Percentiles rank a stretch among this genome's conserved stretches.
Evolutionary conservation across 139 green algal genomes (phyloP).

Genomic region (Coelastrella sp.): DNA sequence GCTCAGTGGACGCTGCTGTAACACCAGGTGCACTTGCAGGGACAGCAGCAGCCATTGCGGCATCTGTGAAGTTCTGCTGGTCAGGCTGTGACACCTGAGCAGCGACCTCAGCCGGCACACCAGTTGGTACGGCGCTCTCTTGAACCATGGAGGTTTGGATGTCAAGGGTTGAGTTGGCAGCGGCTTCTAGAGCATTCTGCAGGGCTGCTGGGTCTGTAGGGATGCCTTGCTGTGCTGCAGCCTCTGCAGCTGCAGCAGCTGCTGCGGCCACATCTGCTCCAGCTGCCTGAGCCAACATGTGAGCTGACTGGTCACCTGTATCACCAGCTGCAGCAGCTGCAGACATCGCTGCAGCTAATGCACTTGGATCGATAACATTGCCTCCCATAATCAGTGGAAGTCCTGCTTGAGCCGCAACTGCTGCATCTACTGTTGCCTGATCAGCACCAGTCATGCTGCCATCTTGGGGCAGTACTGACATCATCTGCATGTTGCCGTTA

Average conservation of each 20-base stretch:
- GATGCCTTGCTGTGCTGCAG: neutral
- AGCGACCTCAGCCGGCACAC: slow-evolving; percentile 2
- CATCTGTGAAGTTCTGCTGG: neutral
- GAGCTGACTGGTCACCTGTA: neutral
- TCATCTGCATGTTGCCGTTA: slow-evolving; percentile 34
- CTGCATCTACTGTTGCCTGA: slow-evolving; percentile 28
- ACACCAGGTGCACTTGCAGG: neutral
- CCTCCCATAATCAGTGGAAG: slow-evolving; percentile 24
- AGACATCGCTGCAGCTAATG: slow-evolving; percentile 9
- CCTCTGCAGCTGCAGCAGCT: neutral
- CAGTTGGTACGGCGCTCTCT: neutral
- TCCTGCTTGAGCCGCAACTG: slow-evolving; percentile 18
- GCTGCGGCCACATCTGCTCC: neutral
- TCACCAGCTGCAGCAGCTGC: slow-evolving; percentile 8
- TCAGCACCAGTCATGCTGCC: neutral
- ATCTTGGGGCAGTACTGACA: slow-evolving; percentile 9
- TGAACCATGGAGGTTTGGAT: neutral
- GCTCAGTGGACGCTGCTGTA: neutral
- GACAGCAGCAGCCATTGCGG: slow-evolving; percentile 8
- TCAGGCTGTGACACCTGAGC: neutral
- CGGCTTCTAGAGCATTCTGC: neutral
- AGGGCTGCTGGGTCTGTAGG: neutral
- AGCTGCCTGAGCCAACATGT: neutral
- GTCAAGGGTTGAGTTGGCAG: neutral
- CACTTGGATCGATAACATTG: slow-evolving; percentile 29